Evolutionary conservation across 176 grass and related monocot genomes (phyloP).

Genomic region (Lolium perenne): DNA sequence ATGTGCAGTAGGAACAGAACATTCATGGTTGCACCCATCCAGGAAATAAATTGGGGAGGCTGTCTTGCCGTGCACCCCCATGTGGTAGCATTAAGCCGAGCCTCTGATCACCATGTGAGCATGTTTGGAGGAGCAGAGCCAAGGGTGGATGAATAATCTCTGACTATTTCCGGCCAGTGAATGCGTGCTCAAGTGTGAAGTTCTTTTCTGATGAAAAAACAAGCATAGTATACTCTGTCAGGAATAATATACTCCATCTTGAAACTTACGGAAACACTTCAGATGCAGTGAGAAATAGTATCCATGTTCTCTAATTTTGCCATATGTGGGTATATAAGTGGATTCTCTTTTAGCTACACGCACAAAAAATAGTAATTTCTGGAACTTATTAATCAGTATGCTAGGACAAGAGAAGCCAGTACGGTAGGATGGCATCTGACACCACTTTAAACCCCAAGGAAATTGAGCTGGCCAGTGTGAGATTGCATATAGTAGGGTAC

Average conservation of each 20-base stretch:
- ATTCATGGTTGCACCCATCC: constrained; percentile 55
- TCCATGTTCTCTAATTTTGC: not conserved
- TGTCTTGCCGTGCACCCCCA: constrained; percentile 36
- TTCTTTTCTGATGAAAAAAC: constrained; percentile 30
- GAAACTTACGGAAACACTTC: not conserved
- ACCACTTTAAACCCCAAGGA: constrained; percentile 15
- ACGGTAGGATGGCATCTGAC: constrained; percentile 14
- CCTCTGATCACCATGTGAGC: constrained; percentile 61
- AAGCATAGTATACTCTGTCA: not conserved
- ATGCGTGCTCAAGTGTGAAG: not conserved
- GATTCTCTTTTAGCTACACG: constrained; percentile 31
- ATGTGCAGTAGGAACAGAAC: constrained; percentile 41
- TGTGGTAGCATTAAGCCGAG: constrained; percentile 57
- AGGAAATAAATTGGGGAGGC: constrained; percentile 39
- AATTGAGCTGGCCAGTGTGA: constrained; percentile 27
- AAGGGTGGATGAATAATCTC: constrained; percentile 17
- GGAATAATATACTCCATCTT: not conserved
- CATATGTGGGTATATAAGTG: not conserved
- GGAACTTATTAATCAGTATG: constrained; percentile 13
- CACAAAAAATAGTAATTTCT: not conserved
- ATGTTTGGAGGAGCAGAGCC: constrained; percentile 37
- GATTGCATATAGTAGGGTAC: constrained; percentile 12
- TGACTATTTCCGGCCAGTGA: constrained; percentile 15
- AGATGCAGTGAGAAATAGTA: not conserved
- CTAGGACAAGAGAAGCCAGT: constrained; percentile 15